These are phyloP conservation scores for Flaveria floridana DNA, from an alignment of 140 eudicot species.

Conservation along the genomic window DNA sequence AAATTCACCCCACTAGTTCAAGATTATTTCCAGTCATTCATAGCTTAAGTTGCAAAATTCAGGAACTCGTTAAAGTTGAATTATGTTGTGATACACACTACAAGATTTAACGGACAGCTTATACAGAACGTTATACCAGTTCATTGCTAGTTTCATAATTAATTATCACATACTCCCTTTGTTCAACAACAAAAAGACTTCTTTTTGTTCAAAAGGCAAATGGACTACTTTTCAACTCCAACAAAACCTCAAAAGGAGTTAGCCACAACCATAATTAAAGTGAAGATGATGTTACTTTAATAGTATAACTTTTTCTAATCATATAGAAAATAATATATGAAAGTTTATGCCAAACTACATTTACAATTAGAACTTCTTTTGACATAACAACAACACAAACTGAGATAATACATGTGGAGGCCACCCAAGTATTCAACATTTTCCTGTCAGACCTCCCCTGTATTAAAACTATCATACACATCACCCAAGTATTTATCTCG, in stretches of 20 bases:
- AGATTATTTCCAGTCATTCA: background rate
- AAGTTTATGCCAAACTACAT: background rate
- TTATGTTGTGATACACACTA: background rate
- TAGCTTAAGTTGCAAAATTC: background rate
- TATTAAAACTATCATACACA: background rate
- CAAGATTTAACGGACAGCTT: slow-evolving; percentile 13
- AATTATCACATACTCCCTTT: background rate
- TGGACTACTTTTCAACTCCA: slow-evolving; percentile 1
- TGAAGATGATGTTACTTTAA: background rate
- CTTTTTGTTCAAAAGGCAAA: background rate
- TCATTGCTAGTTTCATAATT: background rate
- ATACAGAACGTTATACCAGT: background rate
- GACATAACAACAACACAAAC: background rate
- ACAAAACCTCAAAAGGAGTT: slow-evolving; percentile 12
- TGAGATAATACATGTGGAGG: background rate
- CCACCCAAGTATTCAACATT: background rate
- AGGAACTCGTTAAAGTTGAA: background rate
- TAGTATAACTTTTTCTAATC: background rate
- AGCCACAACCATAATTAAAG: background rate
- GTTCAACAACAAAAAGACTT: background rate
- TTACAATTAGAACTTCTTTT: background rate
- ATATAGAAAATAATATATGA: background rate
- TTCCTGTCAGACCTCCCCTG: background rate
- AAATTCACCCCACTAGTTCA: background rate
- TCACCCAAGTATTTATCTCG: background rate